Percentiles rank a stretch among this genome's conserved stretches.
Evolutionary conservation across 441 rosid genomes (phyloP).

Genomic region (Populus hybrid): DNA sequence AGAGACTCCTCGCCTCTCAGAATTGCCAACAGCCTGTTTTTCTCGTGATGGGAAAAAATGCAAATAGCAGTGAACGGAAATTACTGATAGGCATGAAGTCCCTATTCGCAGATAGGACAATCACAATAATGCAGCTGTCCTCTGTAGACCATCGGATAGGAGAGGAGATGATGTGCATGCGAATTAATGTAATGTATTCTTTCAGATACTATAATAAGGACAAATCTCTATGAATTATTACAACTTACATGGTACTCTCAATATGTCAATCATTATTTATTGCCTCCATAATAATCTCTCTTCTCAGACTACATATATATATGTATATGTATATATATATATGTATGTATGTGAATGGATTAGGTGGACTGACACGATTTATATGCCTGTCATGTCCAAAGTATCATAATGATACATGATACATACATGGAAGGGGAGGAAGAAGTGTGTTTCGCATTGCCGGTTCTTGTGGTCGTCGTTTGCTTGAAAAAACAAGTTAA

Average conservation of each 20-base stretch:
- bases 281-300: not conserved
- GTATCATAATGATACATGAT: not conserved
- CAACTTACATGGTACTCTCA: constrained; percentile 11
- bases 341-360: not conserved
- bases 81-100: not conserved
- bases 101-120: constrained; percentile 18
- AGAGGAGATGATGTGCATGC: not conserved
- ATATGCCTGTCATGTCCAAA: not conserved
- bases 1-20: not conserved
- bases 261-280: constrained; percentile 7
- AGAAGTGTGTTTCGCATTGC: too few relatives aligned
- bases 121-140: constrained; percentile 26
- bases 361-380: too few relatives aligned
- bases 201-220: constrained; percentile 16
- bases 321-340: not conserved
- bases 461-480: too few relatives aligned
- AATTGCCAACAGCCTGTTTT: not conserved
- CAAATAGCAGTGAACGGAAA: constrained; percentile 9
- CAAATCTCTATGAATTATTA: constrained; percentile 26
- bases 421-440: too few relatives aligned
- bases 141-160: not conserved
- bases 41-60: not conserved
- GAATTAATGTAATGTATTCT: not conserved
- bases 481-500: too few relatives aligned
- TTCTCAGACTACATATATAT: not conserved